Evolutionary conservation across 2,329 filamentous ascomycete species (phyloP), one percentile per base, ranked within the genome.

Genomic region (Aspergillus eucalypticola): DNA sequence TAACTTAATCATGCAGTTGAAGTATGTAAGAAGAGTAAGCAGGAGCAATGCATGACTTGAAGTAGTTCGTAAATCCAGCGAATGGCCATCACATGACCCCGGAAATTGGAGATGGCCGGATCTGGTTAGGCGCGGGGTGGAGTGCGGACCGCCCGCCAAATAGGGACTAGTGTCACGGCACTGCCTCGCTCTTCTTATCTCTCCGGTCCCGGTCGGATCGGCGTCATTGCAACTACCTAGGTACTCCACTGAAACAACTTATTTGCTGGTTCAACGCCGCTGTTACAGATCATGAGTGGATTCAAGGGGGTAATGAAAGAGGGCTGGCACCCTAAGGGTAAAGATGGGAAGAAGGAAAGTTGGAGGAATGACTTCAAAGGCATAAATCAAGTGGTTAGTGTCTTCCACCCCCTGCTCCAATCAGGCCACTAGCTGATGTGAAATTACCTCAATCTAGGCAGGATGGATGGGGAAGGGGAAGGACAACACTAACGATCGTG

Each of bases 381-480:
- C 63, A 79, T 84, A 69, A 82, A 84, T 73, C 83, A 81, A 79
- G 81, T 82, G 75, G 83, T 85, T 73, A 70, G 78, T 73, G 63
- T 55, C 21, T 29, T 32, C 39, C 57, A 17, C 10, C 44, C 32
- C n/a, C 19, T 44, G 35, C 17, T 27, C 32, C 54, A 15, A 57
- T 46, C 59, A 53, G n/a, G 49, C 53, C 58, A 58, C 59, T 57
- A 56, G 56, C 63, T 67, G 54, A 69, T 59, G 61, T 39, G 62
- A 67, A 72, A 51, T 44, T 69, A 49, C 73, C 68, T 52, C 29
- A 8, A 73, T 73, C 50, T 61, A 87, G 84, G 82, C 83, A 63
- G 83, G 83, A 66, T 84, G 82, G 82, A 79, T 87, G 71, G 84
- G 86, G 51, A 82, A 84, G 73, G 78, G 83, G 58, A 80, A 83